These are phyloP conservation scores for Tetracladium maxilliforme DNA, from an alignment of 2,329 filamentous ascomycete species.

Conservation along the genomic window DNA sequence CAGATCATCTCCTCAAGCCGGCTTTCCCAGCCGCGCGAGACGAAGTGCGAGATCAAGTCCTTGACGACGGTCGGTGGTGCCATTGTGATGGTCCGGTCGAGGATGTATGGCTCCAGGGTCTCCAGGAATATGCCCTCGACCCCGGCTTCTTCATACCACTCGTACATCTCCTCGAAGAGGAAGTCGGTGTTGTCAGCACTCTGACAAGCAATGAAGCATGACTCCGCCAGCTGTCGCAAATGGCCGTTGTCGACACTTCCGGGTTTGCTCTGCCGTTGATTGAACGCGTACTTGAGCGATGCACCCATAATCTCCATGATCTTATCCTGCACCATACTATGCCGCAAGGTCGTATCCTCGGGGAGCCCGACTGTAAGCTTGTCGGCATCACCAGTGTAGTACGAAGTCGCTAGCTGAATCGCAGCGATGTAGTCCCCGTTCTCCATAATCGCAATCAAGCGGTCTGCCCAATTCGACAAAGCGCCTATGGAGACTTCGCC, in stretches of 20 bases:
- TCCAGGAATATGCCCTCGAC: constrained; percentile 70
- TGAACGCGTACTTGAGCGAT: constrained; percentile 79
- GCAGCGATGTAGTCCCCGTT: constrained; percentile 90
- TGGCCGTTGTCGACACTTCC: constrained; percentile 29
- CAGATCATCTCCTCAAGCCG: constrained; percentile 90
- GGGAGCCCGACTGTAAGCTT: constrained; percentile 89
- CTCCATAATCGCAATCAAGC: constrained; percentile 87
- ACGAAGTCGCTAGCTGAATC: constrained; percentile 79
- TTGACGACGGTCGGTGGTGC: constrained; percentile 79
- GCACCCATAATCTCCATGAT: constrained; percentile 87
- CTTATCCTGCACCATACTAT: constrained; percentile 75
- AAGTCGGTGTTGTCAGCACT: constrained; percentile 68
- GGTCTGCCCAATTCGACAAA: constrained; percentile 93
- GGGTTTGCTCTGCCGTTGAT: constrained; percentile 35
- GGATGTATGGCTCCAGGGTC: constrained; percentile 74
- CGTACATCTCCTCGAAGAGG: constrained; percentile 80
- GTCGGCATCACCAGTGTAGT: constrained; percentile 83
- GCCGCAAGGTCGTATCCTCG: constrained; percentile 62
- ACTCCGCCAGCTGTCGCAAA: constrained; percentile 64
- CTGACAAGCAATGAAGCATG: constrained; percentile 71
- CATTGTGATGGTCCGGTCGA: constrained; percentile 58
- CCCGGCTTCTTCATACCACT: constrained; percentile 71
- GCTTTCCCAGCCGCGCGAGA: constrained; percentile 57
- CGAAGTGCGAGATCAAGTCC: constrained; percentile 69
- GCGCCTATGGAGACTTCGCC: constrained; percentile 85